These are phyloP conservation scores for Oryza australiensis DNA, from an alignment of 176 grass and related monocot genomes.

Conservation along the genomic window DNA sequence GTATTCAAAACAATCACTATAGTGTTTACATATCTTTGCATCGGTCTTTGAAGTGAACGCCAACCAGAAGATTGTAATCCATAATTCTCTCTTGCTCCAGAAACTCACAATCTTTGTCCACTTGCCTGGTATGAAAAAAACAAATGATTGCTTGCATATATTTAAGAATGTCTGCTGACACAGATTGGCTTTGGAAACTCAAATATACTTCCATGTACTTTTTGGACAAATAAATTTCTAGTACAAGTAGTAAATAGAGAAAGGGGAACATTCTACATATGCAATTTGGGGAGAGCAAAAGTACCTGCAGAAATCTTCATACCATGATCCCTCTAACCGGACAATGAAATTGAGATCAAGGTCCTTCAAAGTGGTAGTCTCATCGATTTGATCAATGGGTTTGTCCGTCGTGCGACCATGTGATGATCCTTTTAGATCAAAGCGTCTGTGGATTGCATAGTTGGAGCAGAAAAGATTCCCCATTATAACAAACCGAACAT, in stretches of 20 bases:
- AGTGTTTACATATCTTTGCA: slow-evolving; percentile 46
- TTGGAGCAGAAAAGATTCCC: slow-evolving; percentile 28
- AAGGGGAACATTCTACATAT: not conserved
- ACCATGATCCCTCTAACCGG: slow-evolving; percentile 62
- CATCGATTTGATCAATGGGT: slow-evolving; percentile 68
- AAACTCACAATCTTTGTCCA: slow-evolving; percentile 81
- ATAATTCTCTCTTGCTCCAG: slow-evolving; percentile 94
- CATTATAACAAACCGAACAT: slow-evolving; percentile 31
- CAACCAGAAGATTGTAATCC: slow-evolving; percentile 92
- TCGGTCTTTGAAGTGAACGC: slow-evolving; percentile 78
- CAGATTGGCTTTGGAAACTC: not conserved
- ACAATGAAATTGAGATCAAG: slow-evolving; percentile 93
- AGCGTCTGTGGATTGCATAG: not conserved
- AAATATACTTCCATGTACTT: not conserved
- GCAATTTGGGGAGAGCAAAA: not conserved
- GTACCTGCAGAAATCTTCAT: slow-evolving; percentile 68
- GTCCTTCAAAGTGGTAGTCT: slow-evolving; percentile 75
- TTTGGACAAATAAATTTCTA: not conserved
- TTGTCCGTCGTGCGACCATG: slow-evolving; percentile 85
- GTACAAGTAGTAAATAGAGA: not conserved
- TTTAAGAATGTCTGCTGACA: not conserved
- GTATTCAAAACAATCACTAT: slow-evolving; percentile 21
- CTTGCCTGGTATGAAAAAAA: slow-evolving; percentile 59
- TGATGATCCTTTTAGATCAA: slow-evolving; percentile 68
- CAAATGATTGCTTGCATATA: not conserved